Evolutionary conservation across 2,329 filamentous ascomycete genomes (phyloP), one percentile per base, ranked within the genome.

Genomic region (Pseudogymnoascus sp.): DNA sequence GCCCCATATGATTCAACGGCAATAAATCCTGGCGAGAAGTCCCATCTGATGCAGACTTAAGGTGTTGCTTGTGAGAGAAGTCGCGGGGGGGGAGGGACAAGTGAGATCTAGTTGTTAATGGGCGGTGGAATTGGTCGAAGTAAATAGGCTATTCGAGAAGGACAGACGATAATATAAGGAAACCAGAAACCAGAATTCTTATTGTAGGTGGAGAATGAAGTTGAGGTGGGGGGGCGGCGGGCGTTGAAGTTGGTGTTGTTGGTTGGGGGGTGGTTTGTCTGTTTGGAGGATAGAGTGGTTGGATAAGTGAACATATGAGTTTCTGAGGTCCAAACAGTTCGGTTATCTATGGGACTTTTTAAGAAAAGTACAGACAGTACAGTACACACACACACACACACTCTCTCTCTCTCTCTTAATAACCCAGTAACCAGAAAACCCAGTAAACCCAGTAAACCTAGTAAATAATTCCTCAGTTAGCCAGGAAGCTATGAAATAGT

Each of bases 141-240:
- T 56, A 33, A 56, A 33, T 56, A 56, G 50, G 50, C 50, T 56
- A 56, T 56, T 56, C 50, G 50, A 56, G 50, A 56, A 56, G 50
- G 50, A 56, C 50, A 56, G 50, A 33, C 50, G 50, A 56, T 33
- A 56, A 56, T 56, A 56, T 56, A 56, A 33, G 47, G 47, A 53
- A 53, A 53, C 47, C 47, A 53, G 47, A 53, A 53, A 53, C 47
- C 47, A 53, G 47, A 53, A n/a, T 53, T 53, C 31, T 31, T 31
- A 31, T 18, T 53, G 47, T 53, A 53, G 47, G 47, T 53, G 47
- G 47, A 53, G 47, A 53, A 53, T 53, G 47, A 53, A 33, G 47
- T 53, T 11, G 47, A 53, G 47, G 47, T 53, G 47, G 47, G 42
- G 42, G 42, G 42, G 12, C n/a, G 42, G 12, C n/a, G 14, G 37